Evolutionary conservation across 306 rosid species (phyloP).

Genomic region (Prunus davidiana): DNA sequence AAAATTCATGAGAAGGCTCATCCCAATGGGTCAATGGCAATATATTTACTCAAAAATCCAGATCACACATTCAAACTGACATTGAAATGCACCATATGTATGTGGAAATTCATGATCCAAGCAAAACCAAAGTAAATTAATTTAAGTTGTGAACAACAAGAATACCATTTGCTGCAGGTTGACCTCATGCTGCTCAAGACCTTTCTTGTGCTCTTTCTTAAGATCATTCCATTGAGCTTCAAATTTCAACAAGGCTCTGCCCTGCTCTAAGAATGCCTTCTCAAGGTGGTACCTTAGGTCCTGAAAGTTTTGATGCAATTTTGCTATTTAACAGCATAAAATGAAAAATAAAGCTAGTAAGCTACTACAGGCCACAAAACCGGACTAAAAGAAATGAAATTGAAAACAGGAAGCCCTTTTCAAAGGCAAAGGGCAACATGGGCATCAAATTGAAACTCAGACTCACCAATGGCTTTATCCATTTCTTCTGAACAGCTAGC

Average conservation of each 20-base stretch:
- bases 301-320: constrained; percentile 27
- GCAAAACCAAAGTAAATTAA: background rate
- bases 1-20: background rate
- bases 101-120: background rate
- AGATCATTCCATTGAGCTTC: constrained; percentile 22
- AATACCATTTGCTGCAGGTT: constrained; percentile 12
- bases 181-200: constrained; percentile 2
- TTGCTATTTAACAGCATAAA: constrained; percentile 21
- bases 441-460: background rate
- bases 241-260: constrained; percentile 19
- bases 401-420: background rate
- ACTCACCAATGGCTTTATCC: constrained; percentile 22
- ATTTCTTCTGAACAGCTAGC: constrained; percentile 2
- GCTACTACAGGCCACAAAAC: constrained; percentile 5
- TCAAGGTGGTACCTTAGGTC: constrained; percentile 20
- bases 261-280: constrained; percentile 16
- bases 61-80: background rate
- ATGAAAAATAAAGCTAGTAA: constrained; percentile 14
- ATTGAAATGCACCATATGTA: background rate
- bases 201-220: constrained; percentile 9
- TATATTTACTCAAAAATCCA: background rate
- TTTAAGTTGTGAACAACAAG: background rate
- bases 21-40: background rate
- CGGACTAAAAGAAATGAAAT: background rate
- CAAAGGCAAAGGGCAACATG: background rate